Evolutionary conservation across 2,329 filamentous ascomycete species (phyloP), one percentile per base, ranked within the genome.

Genomic region (Lithohypha guttulata): DNA sequence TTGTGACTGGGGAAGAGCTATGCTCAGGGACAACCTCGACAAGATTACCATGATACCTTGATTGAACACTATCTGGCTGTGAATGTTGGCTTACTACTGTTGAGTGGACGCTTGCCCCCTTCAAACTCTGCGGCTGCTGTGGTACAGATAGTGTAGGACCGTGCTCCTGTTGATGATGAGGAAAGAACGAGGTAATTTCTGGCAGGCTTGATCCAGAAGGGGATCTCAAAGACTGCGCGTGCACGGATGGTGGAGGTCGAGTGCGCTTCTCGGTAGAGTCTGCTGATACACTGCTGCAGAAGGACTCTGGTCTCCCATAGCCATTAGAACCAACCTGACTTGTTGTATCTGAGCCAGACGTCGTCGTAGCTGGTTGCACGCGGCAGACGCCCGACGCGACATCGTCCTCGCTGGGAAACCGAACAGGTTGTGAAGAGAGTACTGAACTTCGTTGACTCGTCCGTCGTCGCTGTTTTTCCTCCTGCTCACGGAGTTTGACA

Each of bases 401-500:
- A 13, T 15, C 15, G 13, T 42, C 27, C 11, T 25, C 17, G 21
- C 38, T 42, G 20, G 20, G 19, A 33, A 29, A 34, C 10, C 10
- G 17, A 10, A 26, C 17, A 25, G 25, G 9, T 42, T 13, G 39
- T 33, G 9, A 41, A 39, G 4, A 43, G 34, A 7, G 20, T 23
- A 26, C 19, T 33, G 29, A 33, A 27, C 14, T 30, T 14, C 22
- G 42, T 45, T 28, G 29, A 19, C 28, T 32, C 21, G 9, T 43
- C 35, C 23, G 43, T 47, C 17, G 45, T 42, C 30, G 27, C 36
- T 38, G 42, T 21, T 50, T 46, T 11, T 47, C 42, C 14, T 47
- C 41, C 39, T 55, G 51, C 18, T 53, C 50, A 39, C 47, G 56
- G 10, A 53, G 46, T 46, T 62, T 66, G 29, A 59, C 47, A 1